Conservation (phyloP, 23 red algal genomes). For the Chondrus crispus region DNA sequence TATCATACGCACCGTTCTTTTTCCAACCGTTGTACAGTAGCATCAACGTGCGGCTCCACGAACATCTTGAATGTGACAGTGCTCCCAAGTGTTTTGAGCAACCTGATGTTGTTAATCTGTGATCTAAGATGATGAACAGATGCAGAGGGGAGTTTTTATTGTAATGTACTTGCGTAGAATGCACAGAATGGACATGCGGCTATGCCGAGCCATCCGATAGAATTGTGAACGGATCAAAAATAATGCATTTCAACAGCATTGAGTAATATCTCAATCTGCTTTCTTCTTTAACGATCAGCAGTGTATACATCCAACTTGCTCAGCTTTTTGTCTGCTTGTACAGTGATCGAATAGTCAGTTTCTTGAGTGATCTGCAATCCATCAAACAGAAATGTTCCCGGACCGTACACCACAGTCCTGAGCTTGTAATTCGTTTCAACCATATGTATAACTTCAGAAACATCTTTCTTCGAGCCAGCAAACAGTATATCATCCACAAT, state of each 20-base stretch:
- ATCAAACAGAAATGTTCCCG: not conserved
- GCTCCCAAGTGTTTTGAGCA: not conserved
- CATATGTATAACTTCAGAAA: not conserved
- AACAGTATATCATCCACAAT: slow-evolving; percentile 51
- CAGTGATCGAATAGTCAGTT: not conserved
- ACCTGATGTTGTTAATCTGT: not conserved
- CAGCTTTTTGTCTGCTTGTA: not conserved
- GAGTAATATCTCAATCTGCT: not conserved
- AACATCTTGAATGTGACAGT: not conserved
- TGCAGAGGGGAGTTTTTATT: not conserved
- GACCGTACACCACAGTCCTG: slow-evolving; percentile 25
- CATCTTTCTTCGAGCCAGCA: not conserved
- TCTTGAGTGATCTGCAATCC: not conserved
- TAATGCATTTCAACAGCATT: not conserved
- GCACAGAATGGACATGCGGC: slow-evolving; percentile 16
- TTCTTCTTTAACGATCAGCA: not conserved
- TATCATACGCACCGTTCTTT: too few relatives aligned
- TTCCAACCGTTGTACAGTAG: too few relatives aligned
- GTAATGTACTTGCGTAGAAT: not conserved
- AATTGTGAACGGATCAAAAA: not conserved
- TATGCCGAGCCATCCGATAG: slow-evolving; percentile 22
- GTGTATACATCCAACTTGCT: not conserved
- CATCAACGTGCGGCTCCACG: too few relatives aligned
- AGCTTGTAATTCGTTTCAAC: not conserved
- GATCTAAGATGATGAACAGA: not conserved